phyloP scores from a whole-genome alignment of 345 rosid genomes.

The Rhizophora apiculata region DNA sequence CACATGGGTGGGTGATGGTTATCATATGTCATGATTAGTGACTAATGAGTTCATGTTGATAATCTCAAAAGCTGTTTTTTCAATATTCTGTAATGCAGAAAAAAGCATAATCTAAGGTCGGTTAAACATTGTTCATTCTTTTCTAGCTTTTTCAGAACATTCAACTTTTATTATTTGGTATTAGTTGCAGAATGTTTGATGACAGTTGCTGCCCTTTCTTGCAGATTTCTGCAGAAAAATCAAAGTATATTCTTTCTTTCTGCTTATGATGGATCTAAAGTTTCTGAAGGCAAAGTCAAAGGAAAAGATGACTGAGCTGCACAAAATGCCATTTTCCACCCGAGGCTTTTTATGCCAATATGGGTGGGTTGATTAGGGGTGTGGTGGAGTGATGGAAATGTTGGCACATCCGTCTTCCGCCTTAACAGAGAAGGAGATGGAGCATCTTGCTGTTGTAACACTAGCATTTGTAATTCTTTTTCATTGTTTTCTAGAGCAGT shows the following conservation, averaged over 20 bases:
- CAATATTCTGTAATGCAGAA: neutral
- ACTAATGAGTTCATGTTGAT: neutral
- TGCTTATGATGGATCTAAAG: constrained; percentile 55
- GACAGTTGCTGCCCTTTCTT: neutral
- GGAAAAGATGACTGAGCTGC: constrained; percentile 55
- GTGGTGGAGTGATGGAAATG: constrained; percentile 1
- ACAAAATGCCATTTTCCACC: constrained; percentile 6
- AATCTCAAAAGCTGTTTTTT: neutral
- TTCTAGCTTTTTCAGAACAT: neutral
- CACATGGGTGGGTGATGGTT: neutral
- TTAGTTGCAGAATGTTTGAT: too few species aligned
- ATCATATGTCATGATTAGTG: neutral
- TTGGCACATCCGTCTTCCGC: constrained; percentile 4
- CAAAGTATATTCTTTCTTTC: constrained; percentile 74
- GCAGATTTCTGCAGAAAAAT: constrained; percentile 92
- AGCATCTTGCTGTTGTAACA: constrained; percentile 36
- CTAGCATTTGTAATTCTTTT: constrained; percentile 25
- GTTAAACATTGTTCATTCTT: neutral
- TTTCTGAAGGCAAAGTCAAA: constrained; percentile 65
- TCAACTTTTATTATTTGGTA: neutral
- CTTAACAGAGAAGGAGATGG: constrained; percentile 9
- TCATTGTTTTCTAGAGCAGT: neutral
- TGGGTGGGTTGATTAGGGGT: constrained; percentile 5
- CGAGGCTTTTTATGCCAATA: neutral
- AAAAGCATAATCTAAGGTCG: neutral